A percentile compares a stretch with the other conserved stretches of the same genome.
Conservation (phyloP, 2,329 filamentous ascomycete species). For the Fusarium pseudoanthophilum region DNA sequence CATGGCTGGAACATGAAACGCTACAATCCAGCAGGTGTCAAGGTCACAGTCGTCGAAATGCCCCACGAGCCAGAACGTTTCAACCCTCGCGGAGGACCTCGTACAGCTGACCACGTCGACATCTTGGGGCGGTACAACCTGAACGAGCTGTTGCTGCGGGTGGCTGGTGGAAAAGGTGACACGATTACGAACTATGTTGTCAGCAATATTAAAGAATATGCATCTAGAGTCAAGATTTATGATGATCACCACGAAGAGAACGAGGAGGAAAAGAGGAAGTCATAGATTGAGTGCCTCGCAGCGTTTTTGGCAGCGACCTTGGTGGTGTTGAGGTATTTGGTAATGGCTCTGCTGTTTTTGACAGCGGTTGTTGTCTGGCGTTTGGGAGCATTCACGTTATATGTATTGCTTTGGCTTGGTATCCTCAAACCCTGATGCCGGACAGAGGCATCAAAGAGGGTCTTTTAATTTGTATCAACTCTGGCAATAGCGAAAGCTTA, state of each 20-base stretch:
- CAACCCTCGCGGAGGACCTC: conserved; percentile 78
- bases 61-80: conserved; percentile 94
- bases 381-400: conserved; percentile 35
- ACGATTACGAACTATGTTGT: conserved; percentile 80
- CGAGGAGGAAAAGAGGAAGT: conserved; percentile 52
- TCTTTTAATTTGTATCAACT: background rate
- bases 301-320: conserved; percentile 2
- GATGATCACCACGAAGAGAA: conserved; percentile 69
- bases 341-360: background rate
- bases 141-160: conserved; percentile 88
- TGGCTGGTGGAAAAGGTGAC: conserved; percentile 87
- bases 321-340: background rate
- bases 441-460: conserved; percentile 7
- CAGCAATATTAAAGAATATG: conserved; percentile 85
- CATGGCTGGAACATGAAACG: conserved; percentile 93
- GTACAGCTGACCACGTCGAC: conserved; percentile 91
- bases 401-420: conserved; percentile 24
- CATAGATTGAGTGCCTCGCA: conserved; percentile 30
- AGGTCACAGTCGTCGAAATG: conserved; percentile 93
- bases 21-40: conserved; percentile 87
- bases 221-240: conserved; percentile 83
- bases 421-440: conserved; percentile 18
- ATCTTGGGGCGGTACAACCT: conserved; percentile 89
- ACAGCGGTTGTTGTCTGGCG: conserved; percentile 34
- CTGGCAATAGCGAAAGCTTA: background rate